Conservation (phyloP, 495 filamentous ascomycete genomes). For the Tuber indicum region DNA sequence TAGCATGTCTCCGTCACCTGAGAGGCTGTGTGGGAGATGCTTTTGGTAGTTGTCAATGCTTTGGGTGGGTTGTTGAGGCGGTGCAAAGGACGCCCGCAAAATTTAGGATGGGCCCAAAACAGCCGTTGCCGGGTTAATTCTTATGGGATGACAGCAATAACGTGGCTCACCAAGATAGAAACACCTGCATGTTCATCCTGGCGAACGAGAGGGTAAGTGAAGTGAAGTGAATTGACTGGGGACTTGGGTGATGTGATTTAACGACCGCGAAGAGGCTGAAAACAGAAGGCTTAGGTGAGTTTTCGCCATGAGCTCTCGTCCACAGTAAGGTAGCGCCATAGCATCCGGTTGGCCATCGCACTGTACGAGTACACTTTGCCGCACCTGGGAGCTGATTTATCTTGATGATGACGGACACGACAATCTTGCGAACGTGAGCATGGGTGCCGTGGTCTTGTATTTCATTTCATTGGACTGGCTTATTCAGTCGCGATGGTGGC, state of each 20-base stretch:
- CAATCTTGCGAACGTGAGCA: background rate
- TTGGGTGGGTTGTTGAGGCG: slow-evolving; percentile 28
- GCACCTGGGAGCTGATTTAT: background rate
- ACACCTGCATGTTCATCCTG: slow-evolving; percentile 18
- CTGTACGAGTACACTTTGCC: background rate
- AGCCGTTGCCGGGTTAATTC: slow-evolving; percentile 32
- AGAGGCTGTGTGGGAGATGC: slow-evolving; percentile 36
- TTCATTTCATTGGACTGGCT: background rate
- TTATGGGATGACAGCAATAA: slow-evolving; percentile 30
- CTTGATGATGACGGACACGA: background rate
- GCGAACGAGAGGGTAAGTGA: slow-evolving; percentile 2
- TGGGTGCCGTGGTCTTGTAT: background rate
- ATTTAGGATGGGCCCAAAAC: slow-evolving; percentile 13
- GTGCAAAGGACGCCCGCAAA: slow-evolving; percentile 28
- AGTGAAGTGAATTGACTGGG: background rate
- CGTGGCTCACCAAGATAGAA: slow-evolving; percentile 37
- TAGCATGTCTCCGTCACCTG: background rate
- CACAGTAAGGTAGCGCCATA: background rate
- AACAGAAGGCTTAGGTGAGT: background rate
- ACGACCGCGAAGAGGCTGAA: background rate
- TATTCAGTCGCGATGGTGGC: background rate
- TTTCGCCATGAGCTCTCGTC: background rate
- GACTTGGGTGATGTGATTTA: background rate
- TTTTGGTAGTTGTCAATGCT: slow-evolving; percentile 28
- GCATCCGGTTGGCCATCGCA: background rate